Conservation (phyloP, 176 grass and related monocot species). For the Urochloa ruziziensis region DNA sequence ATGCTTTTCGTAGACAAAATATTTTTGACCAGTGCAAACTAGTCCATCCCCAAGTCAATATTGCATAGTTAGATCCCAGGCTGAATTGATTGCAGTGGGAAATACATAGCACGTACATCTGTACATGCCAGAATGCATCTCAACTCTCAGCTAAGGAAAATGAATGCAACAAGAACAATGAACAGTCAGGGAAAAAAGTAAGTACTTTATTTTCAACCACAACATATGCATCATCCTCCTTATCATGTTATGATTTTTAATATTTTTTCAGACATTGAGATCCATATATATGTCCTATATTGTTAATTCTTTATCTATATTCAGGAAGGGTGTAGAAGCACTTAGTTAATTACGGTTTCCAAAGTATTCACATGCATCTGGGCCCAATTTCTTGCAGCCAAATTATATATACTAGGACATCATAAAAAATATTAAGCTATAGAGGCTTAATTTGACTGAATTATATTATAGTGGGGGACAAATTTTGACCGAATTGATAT, state of each 20-base stretch:
- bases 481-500: constrained; percentile 33
- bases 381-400: constrained; percentile 17
- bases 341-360: constrained; percentile 14
- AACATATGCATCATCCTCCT: neutral
- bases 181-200: neutral
- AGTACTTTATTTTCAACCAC: neutral
- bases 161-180: neutral
- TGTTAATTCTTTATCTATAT: neutral
- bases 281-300: neutral
- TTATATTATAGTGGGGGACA: constrained; percentile 21
- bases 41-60: neutral
- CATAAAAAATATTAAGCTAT: neutral
- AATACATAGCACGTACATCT: neutral
- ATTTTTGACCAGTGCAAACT: neutral
- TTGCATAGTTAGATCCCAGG: neutral
- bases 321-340: constrained; percentile 42
- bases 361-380: constrained; percentile 36
- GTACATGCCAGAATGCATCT: neutral
- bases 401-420: neutral
- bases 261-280: neutral
- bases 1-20: neutral
- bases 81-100: neutral
- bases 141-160: neutral
- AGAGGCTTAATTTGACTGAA: constrained; percentile 46
- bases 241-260: neutral